Evolutionary conservation across 2,329 filamentous ascomycete species (phyloP).

Genomic region (Talaromyces sp.): DNA sequence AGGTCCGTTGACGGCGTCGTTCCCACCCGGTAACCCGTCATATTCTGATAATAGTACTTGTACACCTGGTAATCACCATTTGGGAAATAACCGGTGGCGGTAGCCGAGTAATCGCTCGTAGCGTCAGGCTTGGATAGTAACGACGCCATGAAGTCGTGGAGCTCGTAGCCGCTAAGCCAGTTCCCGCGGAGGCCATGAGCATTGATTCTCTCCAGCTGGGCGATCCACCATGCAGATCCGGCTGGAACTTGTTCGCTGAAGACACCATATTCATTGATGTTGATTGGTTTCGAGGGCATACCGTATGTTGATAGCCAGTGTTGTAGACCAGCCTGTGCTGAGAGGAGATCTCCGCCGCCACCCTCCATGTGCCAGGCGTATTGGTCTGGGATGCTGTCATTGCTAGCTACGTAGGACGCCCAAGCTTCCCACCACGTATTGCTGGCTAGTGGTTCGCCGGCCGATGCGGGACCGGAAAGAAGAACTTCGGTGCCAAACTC

Average conservation of each 20-base stretch:
- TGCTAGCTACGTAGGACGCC: constrained; percentile 6
- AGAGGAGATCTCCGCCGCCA: constrained; percentile 5
- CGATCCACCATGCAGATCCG: constrained; percentile 46
- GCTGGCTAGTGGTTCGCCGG: constrained; percentile 30
- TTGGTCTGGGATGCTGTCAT: neutral
- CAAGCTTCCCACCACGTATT: constrained; percentile 31
- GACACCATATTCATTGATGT: constrained; percentile 51
- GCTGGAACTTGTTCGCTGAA: constrained; percentile 43
- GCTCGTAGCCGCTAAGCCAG: constrained; percentile 39
- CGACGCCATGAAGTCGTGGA: constrained; percentile 40
- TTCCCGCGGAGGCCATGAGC: constrained; percentile 44
- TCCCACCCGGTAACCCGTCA: constrained; percentile 42
- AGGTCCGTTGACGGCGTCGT: constrained; percentile 37
- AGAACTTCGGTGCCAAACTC: constrained; percentile 8
- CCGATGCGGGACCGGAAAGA: constrained; percentile 41
- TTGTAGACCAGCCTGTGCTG: neutral
- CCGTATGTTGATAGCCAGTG: constrained; percentile 22
- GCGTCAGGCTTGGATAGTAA: constrained; percentile 32
- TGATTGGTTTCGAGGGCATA: constrained; percentile 37
- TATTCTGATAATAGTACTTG: constrained; percentile 47
- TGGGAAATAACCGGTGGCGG: constrained; percentile 36
- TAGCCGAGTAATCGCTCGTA: constrained; percentile 22
- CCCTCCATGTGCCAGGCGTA: constrained; percentile 13
- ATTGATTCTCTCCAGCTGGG: constrained; percentile 47
- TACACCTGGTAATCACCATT: constrained; percentile 49